Conservation (phyloP, 495 filamentous ascomycete species). For the Acidomyces sp. region DNA sequence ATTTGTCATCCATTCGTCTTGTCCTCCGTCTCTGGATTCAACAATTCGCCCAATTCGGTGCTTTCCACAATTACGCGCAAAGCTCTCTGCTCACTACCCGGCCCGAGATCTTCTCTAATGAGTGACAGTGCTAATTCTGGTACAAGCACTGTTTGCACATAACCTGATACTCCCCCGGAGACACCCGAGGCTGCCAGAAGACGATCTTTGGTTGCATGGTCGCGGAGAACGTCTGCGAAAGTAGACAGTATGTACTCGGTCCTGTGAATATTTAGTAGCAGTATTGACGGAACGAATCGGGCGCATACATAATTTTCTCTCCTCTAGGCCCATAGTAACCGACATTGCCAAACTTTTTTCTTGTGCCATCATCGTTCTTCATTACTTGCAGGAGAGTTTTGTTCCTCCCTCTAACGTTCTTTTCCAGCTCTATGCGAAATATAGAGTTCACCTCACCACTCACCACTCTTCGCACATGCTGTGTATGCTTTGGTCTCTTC, state of each 20-base stretch:
- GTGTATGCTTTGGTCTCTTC: constrained; percentile 32
- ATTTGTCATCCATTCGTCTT: constrained; percentile 5
- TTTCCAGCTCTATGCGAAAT: constrained; percentile 47
- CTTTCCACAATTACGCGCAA: constrained; percentile 60
- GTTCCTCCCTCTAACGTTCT: constrained; percentile 44
- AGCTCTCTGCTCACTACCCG: constrained; percentile 46
- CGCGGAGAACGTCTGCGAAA: constrained; percentile 45
- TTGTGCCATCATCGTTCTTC: constrained; percentile 31
- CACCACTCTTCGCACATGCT: constrained; percentile 46
- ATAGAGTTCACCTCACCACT: constrained; percentile 41
- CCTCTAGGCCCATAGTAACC: constrained; percentile 87
- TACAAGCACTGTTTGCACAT: constrained; percentile 73
- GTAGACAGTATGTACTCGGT: constrained; percentile 44
- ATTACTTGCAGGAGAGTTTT: constrained; percentile 43
- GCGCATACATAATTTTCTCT: constrained; percentile 52
- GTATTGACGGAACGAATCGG: no score
- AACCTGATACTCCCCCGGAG: constrained; percentile 54
- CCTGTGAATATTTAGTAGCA: constrained; percentile 24
- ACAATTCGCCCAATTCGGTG: constrained; percentile 57
- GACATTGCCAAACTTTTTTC: constrained; percentile 21
- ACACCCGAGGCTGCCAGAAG: constrained; percentile 57
- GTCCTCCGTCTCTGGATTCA: constrained; percentile 51
- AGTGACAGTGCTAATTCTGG: constrained; percentile 68
- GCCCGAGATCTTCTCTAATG: constrained; percentile 73
- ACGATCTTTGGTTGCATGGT: constrained; percentile 49